Percentiles rank a stretch among this genome's conserved stretches.
Conservation (phyloP, 2,329 filamentous ascomycete genomes). For the Aspergillus neotritici region DNA sequence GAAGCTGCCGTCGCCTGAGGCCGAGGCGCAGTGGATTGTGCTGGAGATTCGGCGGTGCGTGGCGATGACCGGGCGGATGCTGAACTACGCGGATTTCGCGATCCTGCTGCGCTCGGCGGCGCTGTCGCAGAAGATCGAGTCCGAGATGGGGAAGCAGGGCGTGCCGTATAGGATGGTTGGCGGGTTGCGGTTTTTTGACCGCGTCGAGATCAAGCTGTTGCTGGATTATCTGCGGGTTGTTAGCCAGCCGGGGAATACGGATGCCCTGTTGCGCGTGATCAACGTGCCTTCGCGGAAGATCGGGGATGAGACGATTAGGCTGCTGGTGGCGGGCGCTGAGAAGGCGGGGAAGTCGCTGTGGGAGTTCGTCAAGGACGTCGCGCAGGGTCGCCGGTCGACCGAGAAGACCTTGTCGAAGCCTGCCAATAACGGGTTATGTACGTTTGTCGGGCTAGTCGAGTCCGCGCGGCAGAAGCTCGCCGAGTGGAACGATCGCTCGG, state of each 20-base stretch:
- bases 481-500: slow-evolving; percentile 35
- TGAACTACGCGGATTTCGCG: slow-evolving; percentile 72
- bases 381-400: slow-evolving; percentile 48
- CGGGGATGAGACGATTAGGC: slow-evolving; percentile 70
- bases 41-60: slow-evolving; percentile 69
- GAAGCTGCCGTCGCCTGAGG: slow-evolving; percentile 60
- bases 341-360: slow-evolving; percentile 64
- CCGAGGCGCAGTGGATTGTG: slow-evolving; percentile 84
- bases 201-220: slow-evolving; percentile 78
- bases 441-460: slow-evolving; percentile 57
- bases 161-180: slow-evolving; percentile 91
- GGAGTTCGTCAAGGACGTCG: slow-evolving; percentile 60
- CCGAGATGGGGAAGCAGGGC: slow-evolving; percentile 70
- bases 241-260: slow-evolving; percentile 78
- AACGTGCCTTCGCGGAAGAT: slow-evolving; percentile 78
- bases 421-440: slow-evolving; percentile 52
- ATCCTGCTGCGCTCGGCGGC: slow-evolving; percentile 80
- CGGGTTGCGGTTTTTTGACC: slow-evolving; percentile 85
- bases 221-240: slow-evolving; percentile 85
- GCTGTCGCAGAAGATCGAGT: slow-evolving; percentile 80
- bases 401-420: slow-evolving; percentile 52
- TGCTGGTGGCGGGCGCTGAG: slow-evolving; percentile 71
- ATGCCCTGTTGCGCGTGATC: slow-evolving; percentile 75
- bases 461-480: slow-evolving; percentile 52
- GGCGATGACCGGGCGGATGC: slow-evolving; percentile 65